Conservation (phyloP, 2,329 filamentous ascomycete species). For the Alternaria arborescens region DNA sequence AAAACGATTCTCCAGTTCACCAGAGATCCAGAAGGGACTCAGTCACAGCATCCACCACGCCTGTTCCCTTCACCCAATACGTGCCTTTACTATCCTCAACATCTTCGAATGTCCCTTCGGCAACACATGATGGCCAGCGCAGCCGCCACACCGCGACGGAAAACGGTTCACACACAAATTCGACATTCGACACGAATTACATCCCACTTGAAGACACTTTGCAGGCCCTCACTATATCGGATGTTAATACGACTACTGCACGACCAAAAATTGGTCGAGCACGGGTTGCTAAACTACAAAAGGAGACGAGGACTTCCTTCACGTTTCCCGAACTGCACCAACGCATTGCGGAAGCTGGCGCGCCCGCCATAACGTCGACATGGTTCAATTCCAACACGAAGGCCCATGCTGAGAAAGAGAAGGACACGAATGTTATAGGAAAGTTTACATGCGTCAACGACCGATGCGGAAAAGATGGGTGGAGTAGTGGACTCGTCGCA, state of each 20-base stretch:
- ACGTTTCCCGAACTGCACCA: conserved; percentile 14
- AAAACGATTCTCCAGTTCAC: conserved; percentile 6
- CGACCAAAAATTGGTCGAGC: neutral
- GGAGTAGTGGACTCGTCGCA: conserved; percentile 26
- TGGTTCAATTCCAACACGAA: conserved; percentile 12
- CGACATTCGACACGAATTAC: neutral
- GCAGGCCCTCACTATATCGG: conserved; percentile 2
- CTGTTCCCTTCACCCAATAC: neutral
- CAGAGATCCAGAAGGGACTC: conserved; percentile 5
- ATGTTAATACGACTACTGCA: neutral
- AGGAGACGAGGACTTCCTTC: conserved; percentile 6
- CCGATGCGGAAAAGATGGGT: conserved; percentile 13
- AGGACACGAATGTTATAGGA: conserved; percentile 18
- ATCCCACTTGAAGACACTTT: neutral
- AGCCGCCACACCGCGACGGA: neutral
- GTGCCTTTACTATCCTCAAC: neutral
- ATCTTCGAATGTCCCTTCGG: neutral
- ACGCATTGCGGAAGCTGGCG: conserved; percentile 4
- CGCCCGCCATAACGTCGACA: neutral
- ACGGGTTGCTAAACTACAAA: neutral
- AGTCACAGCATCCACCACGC: neutral
- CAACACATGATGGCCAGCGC: neutral
- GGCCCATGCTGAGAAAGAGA: conserved; percentile 6
- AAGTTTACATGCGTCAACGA: conserved; percentile 28
- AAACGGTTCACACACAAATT: neutral